Conservation (phyloP, 257 asterid genomes). For the Solanum ahanhuiri region DNA sequence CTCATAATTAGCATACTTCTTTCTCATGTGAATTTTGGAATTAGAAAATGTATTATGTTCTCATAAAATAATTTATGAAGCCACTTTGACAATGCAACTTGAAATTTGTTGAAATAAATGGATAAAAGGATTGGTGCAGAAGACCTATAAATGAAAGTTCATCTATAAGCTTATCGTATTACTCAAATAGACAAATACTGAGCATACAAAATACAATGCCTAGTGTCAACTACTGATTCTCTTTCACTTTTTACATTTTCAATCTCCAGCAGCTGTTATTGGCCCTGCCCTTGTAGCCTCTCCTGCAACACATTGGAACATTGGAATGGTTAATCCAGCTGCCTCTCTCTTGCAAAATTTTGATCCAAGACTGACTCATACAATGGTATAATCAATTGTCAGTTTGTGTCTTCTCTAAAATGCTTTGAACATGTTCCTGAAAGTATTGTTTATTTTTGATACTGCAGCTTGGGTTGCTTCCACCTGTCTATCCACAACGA, state of each 20-base stretch:
- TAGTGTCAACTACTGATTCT: neutral
- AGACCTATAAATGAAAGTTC: neutral
- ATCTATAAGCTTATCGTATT: neutral
- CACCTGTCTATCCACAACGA: conserved; percentile 72
- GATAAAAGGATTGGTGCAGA: neutral
- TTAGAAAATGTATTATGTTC: neutral
- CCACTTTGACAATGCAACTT: neutral
- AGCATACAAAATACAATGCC: neutral
- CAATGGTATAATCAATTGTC: conserved; percentile 38
- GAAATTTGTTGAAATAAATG: neutral
- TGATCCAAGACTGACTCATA: conserved; percentile 59
- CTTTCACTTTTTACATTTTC: neutral
- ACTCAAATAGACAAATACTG: neutral
- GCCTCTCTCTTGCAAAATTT: conserved; percentile 60
- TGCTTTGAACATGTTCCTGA: conserved; percentile 2
- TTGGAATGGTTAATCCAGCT: conserved; percentile 55
- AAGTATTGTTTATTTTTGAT: conserved; percentile 17
- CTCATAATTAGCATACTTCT: neutral
- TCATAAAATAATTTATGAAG: neutral
- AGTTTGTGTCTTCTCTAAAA: neutral
- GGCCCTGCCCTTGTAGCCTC: conserved; percentile 49
- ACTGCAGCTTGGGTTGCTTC: conserved; percentile 64
- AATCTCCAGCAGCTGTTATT: conserved; percentile 40
- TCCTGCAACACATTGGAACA: conserved; percentile 57
- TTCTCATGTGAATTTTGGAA: neutral